Evolutionary conservation across 2,329 filamentous ascomycete genomes (phyloP), one percentile per base, ranked within the genome.

Genomic region (Beauveria sp.): DNA sequence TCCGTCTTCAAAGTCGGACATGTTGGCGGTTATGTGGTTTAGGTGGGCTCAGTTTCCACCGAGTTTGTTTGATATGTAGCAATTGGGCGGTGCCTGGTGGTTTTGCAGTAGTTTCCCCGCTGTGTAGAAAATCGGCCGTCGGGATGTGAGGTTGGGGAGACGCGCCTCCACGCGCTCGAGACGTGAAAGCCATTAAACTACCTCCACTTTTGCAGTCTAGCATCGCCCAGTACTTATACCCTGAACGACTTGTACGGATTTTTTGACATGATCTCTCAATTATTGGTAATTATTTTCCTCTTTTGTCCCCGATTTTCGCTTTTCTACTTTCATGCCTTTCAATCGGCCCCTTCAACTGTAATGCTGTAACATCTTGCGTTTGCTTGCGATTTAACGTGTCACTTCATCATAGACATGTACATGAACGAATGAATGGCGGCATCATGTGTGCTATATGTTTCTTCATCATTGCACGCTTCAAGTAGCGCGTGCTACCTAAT

Each of bases 1-100:
- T 61, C 83, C 82, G 67, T 86, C 82, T 64, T 81, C 83, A 63
- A 77, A 80, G 67, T 86, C 83, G 0, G 83, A 86, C 83, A 86
- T 60, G 18, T 22, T 53, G 45, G 58, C 49, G 26, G 26, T 24
- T 46, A 14, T 46, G 7, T 42, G 14, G 5, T 14, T 38, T 0
- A 16, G 3, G 1, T 6, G 2, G 2, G 34, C 34, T 16, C 12
- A 2, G 14, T 38, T 5, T 16, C 5, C 34, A 38, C 34, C 34
- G 34, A 38, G 0, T 38, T 1, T 38, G 4, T 38, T 5, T 38
- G 12, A 16, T 20, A 6, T 4, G 0, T 1, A 5, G 42, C 22
- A 38, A 54, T 49, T 60, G 26, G 50, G 16, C 16, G 16, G 14
- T 16, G 20, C 4, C 6, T 24, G 28, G 34, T 10, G 22, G 6